Conservation (phyloP, 192 early-diverging fungal species). For the Podila epicladia region DNA sequence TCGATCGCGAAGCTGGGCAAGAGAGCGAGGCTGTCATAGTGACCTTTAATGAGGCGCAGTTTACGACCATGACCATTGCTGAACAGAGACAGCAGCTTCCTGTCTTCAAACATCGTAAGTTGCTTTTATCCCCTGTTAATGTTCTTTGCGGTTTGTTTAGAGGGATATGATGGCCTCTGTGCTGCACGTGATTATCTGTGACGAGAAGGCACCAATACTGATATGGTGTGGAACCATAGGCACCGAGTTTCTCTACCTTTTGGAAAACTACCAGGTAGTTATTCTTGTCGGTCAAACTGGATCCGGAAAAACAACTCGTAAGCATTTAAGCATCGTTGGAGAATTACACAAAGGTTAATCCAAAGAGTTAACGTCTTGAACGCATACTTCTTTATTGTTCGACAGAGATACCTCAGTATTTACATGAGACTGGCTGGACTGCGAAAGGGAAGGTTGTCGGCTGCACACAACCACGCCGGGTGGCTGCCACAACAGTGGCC, state of each 20-base stretch:
- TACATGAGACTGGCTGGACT: conserved; percentile 81
- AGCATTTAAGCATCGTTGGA: conserved; percentile 1
- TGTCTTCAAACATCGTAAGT: conserved; percentile 84
- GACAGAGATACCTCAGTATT: conserved; percentile 82
- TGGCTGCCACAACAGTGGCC: conserved; percentile 79
- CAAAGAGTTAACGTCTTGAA: not conserved
- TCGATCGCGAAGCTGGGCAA: conserved; percentile 71
- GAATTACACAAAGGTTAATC: not conserved
- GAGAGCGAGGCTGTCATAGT: conserved; percentile 62
- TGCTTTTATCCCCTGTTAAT: not conserved
- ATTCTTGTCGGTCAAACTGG: conserved; percentile 84
- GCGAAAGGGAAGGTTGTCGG: conserved; percentile 67
- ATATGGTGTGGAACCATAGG: conserved; percentile 21
- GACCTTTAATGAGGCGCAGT: conserved; percentile 53
- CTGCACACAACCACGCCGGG: conserved; percentile 80
- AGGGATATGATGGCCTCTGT: too few species aligned
- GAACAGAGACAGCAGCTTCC: conserved; percentile 88
- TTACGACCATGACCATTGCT: conserved; percentile 74
- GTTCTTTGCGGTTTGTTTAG: not conserved
- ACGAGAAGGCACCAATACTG: too few species aligned
- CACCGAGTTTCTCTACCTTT: conserved; percentile 68
- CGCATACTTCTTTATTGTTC: not conserved
- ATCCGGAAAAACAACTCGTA: conserved; percentile 87
- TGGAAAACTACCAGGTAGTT: conserved; percentile 74
- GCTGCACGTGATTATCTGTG: not conserved